Percentiles rank a stretch among this genome's conserved stretches.
Conservation (phyloP, 306 rosid genomes). For the Cotoneaster glaucophyllus region DNA sequence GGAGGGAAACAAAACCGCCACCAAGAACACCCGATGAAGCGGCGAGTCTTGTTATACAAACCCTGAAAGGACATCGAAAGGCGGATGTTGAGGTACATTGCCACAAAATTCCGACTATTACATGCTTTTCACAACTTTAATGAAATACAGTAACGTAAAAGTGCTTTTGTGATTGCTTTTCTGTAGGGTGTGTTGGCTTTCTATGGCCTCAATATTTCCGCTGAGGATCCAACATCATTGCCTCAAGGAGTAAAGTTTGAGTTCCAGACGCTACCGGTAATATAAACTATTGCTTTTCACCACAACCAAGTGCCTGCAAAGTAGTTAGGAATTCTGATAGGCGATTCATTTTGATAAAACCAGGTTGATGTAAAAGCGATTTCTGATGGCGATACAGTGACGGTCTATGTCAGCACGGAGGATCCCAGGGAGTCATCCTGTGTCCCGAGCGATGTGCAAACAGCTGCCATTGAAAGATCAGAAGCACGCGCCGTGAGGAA, state of each 20-base stretch:
- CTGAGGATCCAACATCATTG: conserved; percentile 14
- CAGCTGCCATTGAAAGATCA: conserved; percentile 48
- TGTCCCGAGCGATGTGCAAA: conserved; percentile 47
- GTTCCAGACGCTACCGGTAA: conserved; percentile 33
- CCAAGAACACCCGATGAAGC: conserved; percentile 82
- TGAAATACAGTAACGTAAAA: background rate
- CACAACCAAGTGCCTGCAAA: background rate
- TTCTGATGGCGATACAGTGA: conserved; percentile 82
- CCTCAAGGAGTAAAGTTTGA: conserved; percentile 13
- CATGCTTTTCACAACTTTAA: background rate
- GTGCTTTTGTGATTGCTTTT: background rate
- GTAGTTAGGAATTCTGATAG: conserved; percentile 8
- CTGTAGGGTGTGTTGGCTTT: conserved; percentile 23
- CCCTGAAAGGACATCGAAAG: conserved; percentile 60
- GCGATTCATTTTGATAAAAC: conserved; percentile 12
- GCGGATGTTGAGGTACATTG: conserved; percentile 79
- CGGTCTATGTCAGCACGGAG: conserved; percentile 73
- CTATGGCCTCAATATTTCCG: conserved; percentile 17
- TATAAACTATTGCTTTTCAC: conserved; percentile 9
- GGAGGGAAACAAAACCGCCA: conserved; percentile 69
- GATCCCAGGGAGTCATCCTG: conserved; percentile 64
- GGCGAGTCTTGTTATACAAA: conserved; percentile 57
- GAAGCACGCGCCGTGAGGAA: conserved; percentile 47
- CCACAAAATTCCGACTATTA: background rate
- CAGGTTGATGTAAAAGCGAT: conserved; percentile 83